These are phyloP conservation scores for Lactarius evosmus DNA, from an alignment of 768 basidiomycete genomes.

Conservation along the genomic window DNA sequence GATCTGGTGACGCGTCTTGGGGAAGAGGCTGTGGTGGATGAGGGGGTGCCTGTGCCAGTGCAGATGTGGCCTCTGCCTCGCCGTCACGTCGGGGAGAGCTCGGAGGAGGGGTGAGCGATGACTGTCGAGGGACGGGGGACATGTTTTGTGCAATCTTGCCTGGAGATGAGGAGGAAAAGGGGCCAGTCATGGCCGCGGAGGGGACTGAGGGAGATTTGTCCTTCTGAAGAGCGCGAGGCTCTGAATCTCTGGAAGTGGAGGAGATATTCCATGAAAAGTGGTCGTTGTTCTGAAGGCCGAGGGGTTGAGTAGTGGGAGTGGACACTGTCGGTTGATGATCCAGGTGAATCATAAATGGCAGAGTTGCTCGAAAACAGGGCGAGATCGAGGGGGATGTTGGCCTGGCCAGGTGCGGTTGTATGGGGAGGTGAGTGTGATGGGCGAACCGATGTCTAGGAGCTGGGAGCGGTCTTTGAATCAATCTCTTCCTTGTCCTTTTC, in stretches of 20 bases:
- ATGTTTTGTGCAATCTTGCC: constrained; percentile 15
- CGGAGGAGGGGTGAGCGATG: constrained; percentile 23
- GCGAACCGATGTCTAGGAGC: background rate
- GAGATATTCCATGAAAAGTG: constrained; percentile 25
- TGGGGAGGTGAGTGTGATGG: background rate
- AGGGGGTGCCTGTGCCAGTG: background rate
- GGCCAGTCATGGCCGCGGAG: constrained; percentile 9
- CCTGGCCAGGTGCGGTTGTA: background rate
- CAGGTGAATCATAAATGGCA: constrained; percentile 36
- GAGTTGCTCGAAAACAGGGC: constrained; percentile 8
- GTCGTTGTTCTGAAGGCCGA: constrained; percentile 23
- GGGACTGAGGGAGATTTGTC: constrained; percentile 15
- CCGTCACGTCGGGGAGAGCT: constrained; percentile 23
- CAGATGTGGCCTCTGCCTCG: constrained; percentile 10
- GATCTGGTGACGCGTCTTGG: constrained; percentile 14
- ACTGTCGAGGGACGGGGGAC: constrained; percentile 19
- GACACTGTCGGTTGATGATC: constrained; percentile 33
- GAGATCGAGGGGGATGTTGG: background rate
- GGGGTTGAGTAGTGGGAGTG: constrained; percentile 28
- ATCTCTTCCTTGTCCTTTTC: background rate
- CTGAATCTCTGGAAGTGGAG: constrained; percentile 16
- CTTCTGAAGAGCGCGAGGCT: constrained; percentile 22
- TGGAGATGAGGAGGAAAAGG: constrained; percentile 13
- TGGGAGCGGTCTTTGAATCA: constrained; percentile 7
- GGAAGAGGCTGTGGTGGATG: constrained; percentile 27